A percentile compares a stretch with the other conserved stretches of the same genome.
These are phyloP conservation scores for Hymenoscyphus occultus DNA, from an alignment of 2,329 filamentous ascomycete species.

Conservation along the genomic window DNA sequence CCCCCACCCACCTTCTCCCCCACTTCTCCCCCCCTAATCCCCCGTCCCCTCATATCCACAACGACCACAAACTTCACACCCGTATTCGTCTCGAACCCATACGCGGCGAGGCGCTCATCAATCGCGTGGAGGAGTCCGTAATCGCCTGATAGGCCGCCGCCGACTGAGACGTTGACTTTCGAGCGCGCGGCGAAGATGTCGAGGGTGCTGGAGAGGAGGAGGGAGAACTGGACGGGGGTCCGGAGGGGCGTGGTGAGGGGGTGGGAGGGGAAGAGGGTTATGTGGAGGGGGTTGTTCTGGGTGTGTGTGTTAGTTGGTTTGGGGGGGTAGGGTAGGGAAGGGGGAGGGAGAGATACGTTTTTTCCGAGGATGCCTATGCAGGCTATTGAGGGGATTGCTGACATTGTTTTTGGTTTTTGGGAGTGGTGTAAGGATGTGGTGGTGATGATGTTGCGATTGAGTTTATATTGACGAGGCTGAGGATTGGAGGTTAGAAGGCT, in stretches of 20 bases:
- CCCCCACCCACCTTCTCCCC: slow-evolving; percentile 31
- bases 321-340: background rate
- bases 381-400: slow-evolving; percentile 74
- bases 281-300: slow-evolving; percentile 94
- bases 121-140: slow-evolving; percentile 89
- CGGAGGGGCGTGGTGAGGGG: slow-evolving; percentile 53
- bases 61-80: slow-evolving; percentile 87
- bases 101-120: slow-evolving; percentile 88
- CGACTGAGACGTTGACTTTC: slow-evolving; percentile 58
- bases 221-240: slow-evolving; percentile 83
- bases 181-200: slow-evolving; percentile 90
- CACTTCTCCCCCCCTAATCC: slow-evolving; percentile 34
- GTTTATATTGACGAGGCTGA: slow-evolving; percentile 5
- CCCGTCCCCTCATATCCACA: slow-evolving; percentile 80
- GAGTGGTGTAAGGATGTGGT: slow-evolving; percentile 9
- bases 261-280: slow-evolving; percentile 73
- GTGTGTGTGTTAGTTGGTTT: background rate
- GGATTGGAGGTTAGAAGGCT: background rate
- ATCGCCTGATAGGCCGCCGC: slow-evolving; percentile 67
- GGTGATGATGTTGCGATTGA: background rate
- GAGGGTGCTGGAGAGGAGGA: slow-evolving; percentile 85
- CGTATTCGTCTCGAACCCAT: slow-evolving; percentile 96
- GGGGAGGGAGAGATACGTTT: slow-evolving; percentile 55
- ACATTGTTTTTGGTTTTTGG: slow-evolving; percentile 38
- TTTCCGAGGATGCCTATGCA: slow-evolving; percentile 93